Base-by-base conservation (phyloP, 2,329 filamentous ascomycete genomes). In the Fusarium circinatum region DNA sequence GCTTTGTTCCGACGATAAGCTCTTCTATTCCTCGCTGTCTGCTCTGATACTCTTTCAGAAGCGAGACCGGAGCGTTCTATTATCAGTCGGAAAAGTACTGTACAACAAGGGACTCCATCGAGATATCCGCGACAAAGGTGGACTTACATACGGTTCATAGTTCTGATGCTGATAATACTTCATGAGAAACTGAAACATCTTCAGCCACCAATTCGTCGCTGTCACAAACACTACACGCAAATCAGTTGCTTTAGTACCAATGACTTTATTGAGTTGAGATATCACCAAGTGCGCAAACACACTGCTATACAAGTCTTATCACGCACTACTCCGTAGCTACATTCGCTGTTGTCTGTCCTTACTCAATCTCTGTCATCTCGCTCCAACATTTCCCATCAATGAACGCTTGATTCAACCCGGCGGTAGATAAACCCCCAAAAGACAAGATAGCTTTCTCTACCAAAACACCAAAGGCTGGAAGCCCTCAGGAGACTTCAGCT, bases 381-480 rank as follows among this genome's bases (percentile, higher is more conserved):
- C 30, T 58, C 44, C 32, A 49, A 30, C 20, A 24, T 30, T 11
- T 30, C 42, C 26, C 42, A 30, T 36, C 24, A 18, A 28, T 28
- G 15, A 58, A 28, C 41, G 22, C 32, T 49, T 26, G 24, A 11
- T 51, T n/a, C 42, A 59, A n/a, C 13, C 28, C 24, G 17, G 32
- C 17, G 11, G 6, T 8, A 51, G 13, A 34, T 49, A 38, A 38
- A 13, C 20, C 26, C 8, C 7, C 15, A 17, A 59, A 36, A 28
- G 20, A 38, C 22, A 38, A 22, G 13, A 30, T 1, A 36, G 2
- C 18, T 17, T 30, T 32, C n/a, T 44, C 71, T 62, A 82, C 80
- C 80, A 82, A 51, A 82, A 82, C 6, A 72, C 65, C 28, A 79
- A 67, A 1, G 75, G 63, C 28, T 62, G 42, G 45, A 81, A 80